Percentiles rank a stretch among this genome's conserved stretches.
phyloP scores from a whole-genome alignment of 345 rosid genomes.

The Pseudoturritis turrita region DNA sequence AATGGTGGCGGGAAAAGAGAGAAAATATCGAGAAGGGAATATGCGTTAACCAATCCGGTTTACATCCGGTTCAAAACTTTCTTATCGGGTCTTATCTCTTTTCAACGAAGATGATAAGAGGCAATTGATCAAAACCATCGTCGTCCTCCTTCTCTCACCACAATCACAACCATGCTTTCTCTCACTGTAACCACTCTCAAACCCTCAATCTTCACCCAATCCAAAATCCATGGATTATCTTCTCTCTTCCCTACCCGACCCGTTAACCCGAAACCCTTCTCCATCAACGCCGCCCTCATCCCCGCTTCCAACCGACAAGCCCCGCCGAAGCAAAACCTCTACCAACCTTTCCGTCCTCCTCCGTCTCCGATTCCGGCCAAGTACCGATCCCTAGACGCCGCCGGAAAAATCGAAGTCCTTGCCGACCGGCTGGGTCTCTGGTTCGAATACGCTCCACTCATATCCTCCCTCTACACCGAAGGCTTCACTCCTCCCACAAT shows the following conservation, averaged over 20 bases:
- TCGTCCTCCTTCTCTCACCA: slow-evolving; percentile 30
- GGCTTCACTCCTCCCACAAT: slow-evolving; percentile 68
- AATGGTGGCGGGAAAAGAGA: not conserved
- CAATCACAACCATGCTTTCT: slow-evolving; percentile 29
- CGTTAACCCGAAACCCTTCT: slow-evolving; percentile 15
- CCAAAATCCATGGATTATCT: slow-evolving; percentile 17
- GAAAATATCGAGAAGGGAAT: not conserved
- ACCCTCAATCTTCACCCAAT: slow-evolving; percentile 6
- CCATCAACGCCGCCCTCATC: slow-evolving; percentile 34
- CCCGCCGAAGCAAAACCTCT: slow-evolving; percentile 36
- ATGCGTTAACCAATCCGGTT: slow-evolving; percentile 11
- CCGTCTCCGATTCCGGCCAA: slow-evolving; percentile 72
- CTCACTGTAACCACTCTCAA: slow-evolving; percentile 27
- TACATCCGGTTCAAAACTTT: slow-evolving; percentile 1
- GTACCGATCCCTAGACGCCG: slow-evolving; percentile 60
- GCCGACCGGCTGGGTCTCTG: slow-evolving; percentile 74
- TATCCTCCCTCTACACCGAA: slow-evolving; percentile 66
- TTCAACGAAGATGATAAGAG: not conserved
- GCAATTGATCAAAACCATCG: not conserved
- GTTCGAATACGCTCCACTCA: slow-evolving; percentile 85
- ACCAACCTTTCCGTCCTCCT: slow-evolving; percentile 92
- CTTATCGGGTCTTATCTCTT: slow-evolving; percentile 13
- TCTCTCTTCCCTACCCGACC: not conserved
- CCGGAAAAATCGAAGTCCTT: slow-evolving; percentile 64
- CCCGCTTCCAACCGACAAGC: slow-evolving; percentile 34